Evolutionary conservation across 768 basidiomycete genomes (phyloP), one percentile per base, ranked within the genome.

Genomic region (Podaxis rugospora): DNA sequence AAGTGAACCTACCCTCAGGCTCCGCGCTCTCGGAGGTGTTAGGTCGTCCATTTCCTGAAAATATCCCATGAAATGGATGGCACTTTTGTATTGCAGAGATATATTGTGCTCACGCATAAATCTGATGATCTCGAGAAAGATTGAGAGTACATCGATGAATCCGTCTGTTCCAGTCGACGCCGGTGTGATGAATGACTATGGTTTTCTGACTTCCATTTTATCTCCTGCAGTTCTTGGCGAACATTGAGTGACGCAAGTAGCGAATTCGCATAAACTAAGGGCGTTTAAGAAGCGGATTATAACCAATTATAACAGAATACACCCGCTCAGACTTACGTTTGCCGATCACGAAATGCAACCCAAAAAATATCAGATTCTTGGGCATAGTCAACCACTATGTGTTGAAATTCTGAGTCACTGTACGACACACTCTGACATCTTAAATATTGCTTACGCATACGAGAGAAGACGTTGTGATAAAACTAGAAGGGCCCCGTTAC

Each of bases 281-380:
- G 7, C 32, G 32, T 9, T 1, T 32, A 32, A 32, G 7, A 9
- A 5, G 32, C 32, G 2, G 32, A 32, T 9, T 32, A 32, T 32
- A 32, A 32, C 7, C n/a, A n/a, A n/a, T n/a, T n/a, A n/a, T n/a
- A n/a, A n/a, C n/a, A n/a, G 27, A 32, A 32, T 32, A 9, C 32
- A 32, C 9, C 32, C 32, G 7, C 32, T 32, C 32, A 9, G 14
- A 66, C 78, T 53, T 57, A 81, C 80, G 59, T 63, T 82, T 82
- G 44, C 71, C 72, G 51, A 82, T 82, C 21, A 81, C 70, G 58
- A 82, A 80, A 62, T 82, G 79, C 7, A 82, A 64, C 9, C 78
- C 78, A 65, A 82, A 75, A 59, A 80, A 80, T 16, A 81, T 63
- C 3, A 78, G 69, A 59, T 76, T 80, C 21, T 63, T 53, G 3